phyloP scores from a whole-genome alignment of 2,329 filamentous ascomycete species.

The Colletotrichum viniferum region DNA sequence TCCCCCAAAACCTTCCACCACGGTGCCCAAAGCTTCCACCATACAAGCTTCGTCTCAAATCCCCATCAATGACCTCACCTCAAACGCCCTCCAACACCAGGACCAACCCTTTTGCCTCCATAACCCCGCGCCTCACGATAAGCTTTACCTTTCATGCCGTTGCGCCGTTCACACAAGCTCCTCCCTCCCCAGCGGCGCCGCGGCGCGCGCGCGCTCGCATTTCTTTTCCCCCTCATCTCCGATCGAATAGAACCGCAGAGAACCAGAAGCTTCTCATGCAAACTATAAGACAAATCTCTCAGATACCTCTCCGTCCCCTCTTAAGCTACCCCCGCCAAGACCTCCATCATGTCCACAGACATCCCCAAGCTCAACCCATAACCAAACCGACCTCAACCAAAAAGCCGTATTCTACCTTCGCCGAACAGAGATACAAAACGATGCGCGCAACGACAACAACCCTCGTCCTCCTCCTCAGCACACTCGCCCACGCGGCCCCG shows the following conservation, averaged over 20 bases:
- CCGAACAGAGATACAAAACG: neutral
- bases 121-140: neutral
- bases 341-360: neutral
- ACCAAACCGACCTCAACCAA: rapidly evolving
- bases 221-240: neutral
- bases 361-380: rapidly evolving
- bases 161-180: neutral
- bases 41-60: neutral
- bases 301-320: neutral
- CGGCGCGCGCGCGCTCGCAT: neutral
- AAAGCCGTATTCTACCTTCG: too few relatives aligned
- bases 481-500: neutral
- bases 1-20: neutral
- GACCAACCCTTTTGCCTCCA: neutral
- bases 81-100: neutral
- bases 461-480: neutral
- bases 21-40: neutral
- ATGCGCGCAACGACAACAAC: neutral
- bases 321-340: neutral
- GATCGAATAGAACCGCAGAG: neutral
- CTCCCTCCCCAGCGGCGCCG: neutral
- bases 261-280: neutral
- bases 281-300: neutral
- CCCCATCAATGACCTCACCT: neutral
- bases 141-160: neutral